Evolutionary conservation across 805 yeast genomes (phyloP).

Genomic region (Dipodascus geniculatus): DNA sequence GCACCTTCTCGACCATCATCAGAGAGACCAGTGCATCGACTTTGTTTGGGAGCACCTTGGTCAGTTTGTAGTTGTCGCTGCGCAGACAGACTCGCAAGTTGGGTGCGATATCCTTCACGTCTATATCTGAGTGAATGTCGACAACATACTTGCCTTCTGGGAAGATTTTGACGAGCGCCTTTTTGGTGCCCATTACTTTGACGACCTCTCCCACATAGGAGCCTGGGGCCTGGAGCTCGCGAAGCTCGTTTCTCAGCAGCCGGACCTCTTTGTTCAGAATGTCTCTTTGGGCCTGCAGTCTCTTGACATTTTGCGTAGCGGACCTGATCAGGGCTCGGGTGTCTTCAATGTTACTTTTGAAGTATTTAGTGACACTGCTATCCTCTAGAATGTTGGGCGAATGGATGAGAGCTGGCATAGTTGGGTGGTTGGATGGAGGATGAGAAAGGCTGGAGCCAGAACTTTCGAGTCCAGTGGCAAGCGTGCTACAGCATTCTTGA

Average conservation of each 20-base stretch:
- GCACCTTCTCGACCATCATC: conserved; percentile 99
- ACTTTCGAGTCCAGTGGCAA: not conserved
- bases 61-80: conserved; percentile 86
- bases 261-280: conserved; percentile 86
- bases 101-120: conserved; percentile 83
- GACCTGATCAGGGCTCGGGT: conserved; percentile 76
- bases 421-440: not conserved
- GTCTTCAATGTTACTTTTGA: conserved; percentile 62
- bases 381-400: not conserved
- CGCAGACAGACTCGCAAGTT: conserved; percentile 86
- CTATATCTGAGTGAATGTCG: conserved; percentile 78
- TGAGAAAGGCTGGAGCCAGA: no score
- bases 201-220: conserved; percentile 95
- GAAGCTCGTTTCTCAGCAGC: conserved; percentile 82
- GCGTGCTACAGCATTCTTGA: not conserved
- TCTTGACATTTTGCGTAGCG: conserved; percentile 79
- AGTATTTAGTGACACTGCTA: not conserved
- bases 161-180: conserved; percentile 88
- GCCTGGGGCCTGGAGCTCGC: conserved; percentile 91
- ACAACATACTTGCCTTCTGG: conserved; percentile 98
- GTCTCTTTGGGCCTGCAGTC: conserved; percentile 94
- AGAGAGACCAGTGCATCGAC: conserved; percentile 92
- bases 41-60: conserved; percentile 88
- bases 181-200: conserved; percentile 88
- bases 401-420: not conserved